Evolutionary conservation across 2,329 filamentous ascomycete genomes (phyloP), one percentile per base, ranked within the genome.

Genomic region (Beauveria sp.): DNA sequence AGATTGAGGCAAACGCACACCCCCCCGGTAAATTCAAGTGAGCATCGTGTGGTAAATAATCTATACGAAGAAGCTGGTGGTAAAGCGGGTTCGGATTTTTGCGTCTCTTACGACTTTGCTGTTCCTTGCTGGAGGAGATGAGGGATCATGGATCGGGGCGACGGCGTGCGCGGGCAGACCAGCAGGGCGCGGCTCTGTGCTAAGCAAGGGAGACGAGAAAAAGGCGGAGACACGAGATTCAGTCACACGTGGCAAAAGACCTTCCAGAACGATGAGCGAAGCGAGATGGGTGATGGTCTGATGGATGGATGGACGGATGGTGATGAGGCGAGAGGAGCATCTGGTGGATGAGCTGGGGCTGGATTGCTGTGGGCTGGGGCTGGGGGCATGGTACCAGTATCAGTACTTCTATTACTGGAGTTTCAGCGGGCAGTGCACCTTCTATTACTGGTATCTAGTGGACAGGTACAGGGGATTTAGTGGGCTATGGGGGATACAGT

Each of bases 191-290:
- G 34, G 34, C 34, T 38, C 34, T 14, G 12, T 49, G 46, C 16
- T 28, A 38, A 18, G n/a, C 30, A n/a, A 18, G 8, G 14, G 20
- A 42, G 24, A 28, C 6, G 26, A 26, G 7, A 20, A 20, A 43
- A 43, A 45, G 43, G 54, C 54, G 54, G 54, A 47, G 42, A 57
- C 43, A 26, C 12, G 28, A 49, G 54, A 57, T 49, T 57, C 16
- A n/a, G 54, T 34, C 40, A 40, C 54, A 57, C 54, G 54, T 57
- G 54, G 54, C 54, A 57, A 28, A n/a, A 20, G 43, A 24, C 12
- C 54, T 57, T 57, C 54, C 54, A 57, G 54, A 57, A 57, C 53
- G 53, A 55, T 55, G 53, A 42, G 14, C 18, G 52, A 55, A 55
- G 52, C 52, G 52, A 55, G 40, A 55, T 55, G 40, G 45, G 18